phyloP scores from a whole-genome alignment of 73 alveolate species.

The Paramecium octaurelia region DNA sequence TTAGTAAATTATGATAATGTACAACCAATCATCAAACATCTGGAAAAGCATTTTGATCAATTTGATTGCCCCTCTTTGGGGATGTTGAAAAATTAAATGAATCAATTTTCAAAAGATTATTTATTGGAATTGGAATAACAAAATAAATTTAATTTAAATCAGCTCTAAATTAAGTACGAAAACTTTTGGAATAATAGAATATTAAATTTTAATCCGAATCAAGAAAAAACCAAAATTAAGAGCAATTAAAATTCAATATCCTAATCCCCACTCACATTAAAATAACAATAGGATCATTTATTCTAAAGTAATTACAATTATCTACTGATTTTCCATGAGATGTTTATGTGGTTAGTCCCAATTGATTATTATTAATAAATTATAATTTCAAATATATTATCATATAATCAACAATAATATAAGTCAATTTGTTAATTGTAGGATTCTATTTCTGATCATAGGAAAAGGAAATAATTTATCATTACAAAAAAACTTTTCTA shows the following conservation, averaged over 20 bases:
- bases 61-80: not conserved
- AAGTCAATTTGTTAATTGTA: not conserved
- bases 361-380: too few species aligned
- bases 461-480: not conserved
- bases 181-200: not conserved
- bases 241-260: not conserved
- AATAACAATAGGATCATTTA: not conserved
- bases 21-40: not conserved
- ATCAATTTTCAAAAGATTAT: not conserved
- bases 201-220: conserved; percentile 2
- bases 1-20: conserved; percentile 15
- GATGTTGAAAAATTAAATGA: conserved; percentile 6
- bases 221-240: not conserved
- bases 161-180: not conserved
- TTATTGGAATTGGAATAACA: not conserved
- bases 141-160: not conserved
- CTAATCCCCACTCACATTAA: not conserved
- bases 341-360: conserved; percentile 8
- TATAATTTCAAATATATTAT: too few species aligned
- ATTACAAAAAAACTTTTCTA: conserved; percentile 5
- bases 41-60: conserved; percentile 6
- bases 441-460: not conserved
- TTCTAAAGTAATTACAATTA: not conserved
- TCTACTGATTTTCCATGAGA: not conserved
- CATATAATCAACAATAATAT: too few species aligned